Evolutionary conservation across 2,329 filamentous ascomycete species (phyloP).

Genomic region (Whalleya microplaca): DNA sequence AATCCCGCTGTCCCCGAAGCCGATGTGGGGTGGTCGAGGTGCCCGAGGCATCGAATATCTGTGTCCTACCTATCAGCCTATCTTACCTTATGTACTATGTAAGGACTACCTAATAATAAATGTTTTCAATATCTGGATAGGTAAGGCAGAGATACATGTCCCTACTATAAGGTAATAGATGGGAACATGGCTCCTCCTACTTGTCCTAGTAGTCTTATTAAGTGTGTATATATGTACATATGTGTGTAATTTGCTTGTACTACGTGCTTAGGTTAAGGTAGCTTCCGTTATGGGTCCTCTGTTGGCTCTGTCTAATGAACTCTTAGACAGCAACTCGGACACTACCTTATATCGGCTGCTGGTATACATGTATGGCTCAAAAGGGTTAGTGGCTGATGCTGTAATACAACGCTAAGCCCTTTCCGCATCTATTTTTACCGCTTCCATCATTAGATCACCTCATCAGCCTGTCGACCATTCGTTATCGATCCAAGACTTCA

Average conservation of each 20-base stretch:
- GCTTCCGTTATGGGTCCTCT: constrained; percentile 5
- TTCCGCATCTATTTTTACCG: not conserved
- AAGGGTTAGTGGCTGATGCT: not conserved
- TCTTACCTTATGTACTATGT: too few relatives aligned
- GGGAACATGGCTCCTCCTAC: too few relatives aligned
- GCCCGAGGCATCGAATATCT: not conserved
- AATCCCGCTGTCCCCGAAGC: not conserved
- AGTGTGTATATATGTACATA: too few relatives aligned
- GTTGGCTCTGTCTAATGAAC: constrained; percentile 9
- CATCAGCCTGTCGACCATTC: not conserved
- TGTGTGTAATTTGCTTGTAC: too few relatives aligned
- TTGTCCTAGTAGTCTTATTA: too few relatives aligned
- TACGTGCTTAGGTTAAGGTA: not conserved
- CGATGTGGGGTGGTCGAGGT: not conserved
- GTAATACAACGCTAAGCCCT: constrained; percentile 8
- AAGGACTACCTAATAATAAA: too few relatives aligned
- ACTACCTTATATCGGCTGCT: not conserved
- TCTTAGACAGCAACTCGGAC: constrained; percentile 1
- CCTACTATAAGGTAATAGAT: too few relatives aligned
- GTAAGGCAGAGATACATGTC: too few relatives aligned
- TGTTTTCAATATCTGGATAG: constrained; percentile 12
- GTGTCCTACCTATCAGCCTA: too few relatives aligned
- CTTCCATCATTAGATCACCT: not conserved
- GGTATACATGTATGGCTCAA: not conserved
- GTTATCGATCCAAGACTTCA: not conserved